phyloP scores from a whole-genome alignment of 2,329 filamentous ascomycete species.

The Ophiostoma tasmaniense region DNA sequence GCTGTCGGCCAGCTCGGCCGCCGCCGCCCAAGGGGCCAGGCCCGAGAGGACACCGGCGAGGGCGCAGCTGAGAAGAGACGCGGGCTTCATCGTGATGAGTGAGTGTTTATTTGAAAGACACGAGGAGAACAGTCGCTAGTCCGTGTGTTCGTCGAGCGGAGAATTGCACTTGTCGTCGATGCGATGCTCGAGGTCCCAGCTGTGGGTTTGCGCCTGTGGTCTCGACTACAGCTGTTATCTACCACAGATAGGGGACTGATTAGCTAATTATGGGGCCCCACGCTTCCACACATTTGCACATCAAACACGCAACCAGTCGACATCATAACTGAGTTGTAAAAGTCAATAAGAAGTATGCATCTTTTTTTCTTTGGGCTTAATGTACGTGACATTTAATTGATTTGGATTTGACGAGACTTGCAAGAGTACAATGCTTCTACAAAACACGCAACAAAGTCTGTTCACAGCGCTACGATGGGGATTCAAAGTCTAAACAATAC shows the following conservation, averaged over 20 bases:
- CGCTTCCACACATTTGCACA: background rate
- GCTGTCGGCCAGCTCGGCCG: constrained; percentile 10
- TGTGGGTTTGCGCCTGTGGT: background rate
- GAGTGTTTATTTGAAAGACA: background rate
- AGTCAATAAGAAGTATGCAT: too few species aligned
- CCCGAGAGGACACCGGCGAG: constrained; percentile 2
- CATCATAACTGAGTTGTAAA: too few species aligned
- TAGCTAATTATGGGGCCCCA: background rate
- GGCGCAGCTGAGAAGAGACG: constrained; percentile 10
- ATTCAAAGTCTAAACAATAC: background rate
- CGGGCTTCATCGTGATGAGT: constrained; percentile 8
- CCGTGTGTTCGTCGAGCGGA: background rate
- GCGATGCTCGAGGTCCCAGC: background rate
- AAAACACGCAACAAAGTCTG: background rate
- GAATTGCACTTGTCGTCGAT: background rate
- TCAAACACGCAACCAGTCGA: too few species aligned
- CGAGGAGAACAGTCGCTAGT: background rate
- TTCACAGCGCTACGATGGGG: background rate
- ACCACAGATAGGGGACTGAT: constrained; percentile 1
- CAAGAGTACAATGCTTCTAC: too few species aligned
- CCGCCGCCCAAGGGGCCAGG: background rate
- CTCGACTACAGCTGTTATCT: background rate
- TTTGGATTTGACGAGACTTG: too few species aligned
- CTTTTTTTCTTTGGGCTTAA: too few species aligned
- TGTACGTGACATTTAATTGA: too few species aligned